Conservation (phyloP, 257 asterid species). For the Fraxinus excelsior region DNA sequence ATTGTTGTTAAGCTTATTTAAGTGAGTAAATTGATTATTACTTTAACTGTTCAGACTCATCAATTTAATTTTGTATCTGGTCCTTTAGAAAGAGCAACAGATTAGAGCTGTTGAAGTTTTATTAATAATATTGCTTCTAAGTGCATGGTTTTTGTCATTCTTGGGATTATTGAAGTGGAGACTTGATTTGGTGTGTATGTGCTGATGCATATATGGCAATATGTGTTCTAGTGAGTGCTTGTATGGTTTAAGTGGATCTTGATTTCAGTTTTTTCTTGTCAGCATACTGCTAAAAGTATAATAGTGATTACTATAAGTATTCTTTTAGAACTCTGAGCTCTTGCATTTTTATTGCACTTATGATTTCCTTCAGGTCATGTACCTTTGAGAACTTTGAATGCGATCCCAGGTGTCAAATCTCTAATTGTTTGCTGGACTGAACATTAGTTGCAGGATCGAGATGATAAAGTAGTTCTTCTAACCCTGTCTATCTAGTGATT, state of each 20-base stretch:
- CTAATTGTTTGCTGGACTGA: constrained; percentile 84
- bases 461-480: constrained; percentile 50
- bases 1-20: constrained; percentile 63
- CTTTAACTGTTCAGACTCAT: background rate
- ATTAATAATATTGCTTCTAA: background rate
- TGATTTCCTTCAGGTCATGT: constrained; percentile 55
- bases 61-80: background rate
- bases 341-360: background rate
- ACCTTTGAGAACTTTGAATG: constrained; percentile 72
- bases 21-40: constrained; percentile 44
- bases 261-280: background rate
- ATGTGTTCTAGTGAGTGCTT: background rate
- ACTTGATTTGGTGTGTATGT: background rate
- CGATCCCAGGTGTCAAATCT: constrained; percentile 77
- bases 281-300: background rate
- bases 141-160: background rate
- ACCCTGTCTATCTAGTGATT: background rate
- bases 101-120: background rate
- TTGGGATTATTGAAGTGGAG: background rate
- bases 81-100: background rate
- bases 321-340: background rate
- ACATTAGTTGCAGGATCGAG: constrained; percentile 66
- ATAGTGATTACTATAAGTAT: background rate
- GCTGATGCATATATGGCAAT: constrained; percentile 34
- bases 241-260: background rate